Evolutionary conservation across 2,329 filamentous ascomycete species (phyloP).

Genomic region (Raffaelea albimanens): DNA sequence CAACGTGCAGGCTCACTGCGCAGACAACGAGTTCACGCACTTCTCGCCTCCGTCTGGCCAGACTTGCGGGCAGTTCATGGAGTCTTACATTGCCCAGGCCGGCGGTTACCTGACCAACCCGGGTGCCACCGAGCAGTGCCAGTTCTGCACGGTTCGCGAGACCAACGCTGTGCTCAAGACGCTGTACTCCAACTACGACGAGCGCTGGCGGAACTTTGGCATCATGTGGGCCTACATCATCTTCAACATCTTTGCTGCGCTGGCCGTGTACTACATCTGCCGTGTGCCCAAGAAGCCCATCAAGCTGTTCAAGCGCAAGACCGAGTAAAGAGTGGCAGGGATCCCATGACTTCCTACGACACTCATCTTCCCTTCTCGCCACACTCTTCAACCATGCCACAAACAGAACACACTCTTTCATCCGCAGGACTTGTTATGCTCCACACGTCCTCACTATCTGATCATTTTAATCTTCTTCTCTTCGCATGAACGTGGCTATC

Average conservation of each 20-base stretch:
- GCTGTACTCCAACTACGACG: slow-evolving; percentile 41
- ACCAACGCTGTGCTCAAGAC: slow-evolving; percentile 42
- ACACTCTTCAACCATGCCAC: no score
- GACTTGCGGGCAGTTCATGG: slow-evolving; percentile 53
- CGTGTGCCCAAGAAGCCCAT: slow-evolving; percentile 17
- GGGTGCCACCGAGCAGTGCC: slow-evolving; percentile 38
- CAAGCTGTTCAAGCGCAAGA: slow-evolving; percentile 10
- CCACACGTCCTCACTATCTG: no score
- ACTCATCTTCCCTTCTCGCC: no score
- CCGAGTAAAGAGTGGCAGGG: slow-evolving; percentile 8
- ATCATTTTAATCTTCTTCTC: not conserved
- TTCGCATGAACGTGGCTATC: no score
- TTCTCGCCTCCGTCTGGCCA: slow-evolving; percentile 51
- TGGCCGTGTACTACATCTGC: slow-evolving; percentile 21
- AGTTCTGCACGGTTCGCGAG: slow-evolving; percentile 41
- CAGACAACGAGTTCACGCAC: slow-evolving; percentile 57
- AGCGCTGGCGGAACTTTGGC: slow-evolving; percentile 62
- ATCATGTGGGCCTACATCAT: slow-evolving; percentile 44
- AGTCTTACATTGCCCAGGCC: slow-evolving; percentile 31
- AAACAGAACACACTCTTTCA: no score
- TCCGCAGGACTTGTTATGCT: no score
- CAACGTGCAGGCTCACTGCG: slow-evolving; percentile 56
- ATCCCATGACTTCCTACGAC: no score
- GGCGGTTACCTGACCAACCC: slow-evolving; percentile 47
- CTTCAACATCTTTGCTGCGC: slow-evolving; percentile 40